Conservation (phyloP, 2,329 filamentous ascomycete species). For the Alternaria postmessia region DNA sequence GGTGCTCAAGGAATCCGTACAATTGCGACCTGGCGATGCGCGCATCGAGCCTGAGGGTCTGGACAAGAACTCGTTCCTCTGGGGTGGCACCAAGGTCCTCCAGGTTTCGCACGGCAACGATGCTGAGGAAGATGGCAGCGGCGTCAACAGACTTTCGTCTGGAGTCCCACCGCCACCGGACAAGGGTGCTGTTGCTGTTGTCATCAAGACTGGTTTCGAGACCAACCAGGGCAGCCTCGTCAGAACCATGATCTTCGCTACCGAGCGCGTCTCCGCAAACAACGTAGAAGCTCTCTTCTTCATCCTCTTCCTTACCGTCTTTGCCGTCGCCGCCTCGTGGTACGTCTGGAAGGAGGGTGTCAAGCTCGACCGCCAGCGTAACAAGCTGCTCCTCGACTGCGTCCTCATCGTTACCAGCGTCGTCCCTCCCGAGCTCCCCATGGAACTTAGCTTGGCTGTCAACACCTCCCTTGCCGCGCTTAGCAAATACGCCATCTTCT, state of each 20-base stretch:
- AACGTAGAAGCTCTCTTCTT: conserved; percentile 96
- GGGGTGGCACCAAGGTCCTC: conserved; percentile 95
- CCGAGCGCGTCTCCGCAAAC: conserved; percentile 97
- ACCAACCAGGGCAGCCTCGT: conserved; percentile 98
- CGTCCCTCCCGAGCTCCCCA: conserved; percentile 96
- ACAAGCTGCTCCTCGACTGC: conserved; percentile 95
- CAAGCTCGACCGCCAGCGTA: conserved; percentile 90
- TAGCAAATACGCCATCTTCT: conserved; percentile 96
- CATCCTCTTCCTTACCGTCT: conserved; percentile 94
- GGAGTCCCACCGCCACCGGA: conserved; percentile 87
- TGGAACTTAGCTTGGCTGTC: conserved; percentile 96
- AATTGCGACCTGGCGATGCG: conserved; percentile 84
- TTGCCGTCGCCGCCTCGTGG: conserved; percentile 97
- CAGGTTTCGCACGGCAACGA: conserved; percentile 89
- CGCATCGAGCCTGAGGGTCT: conserved; percentile 85
- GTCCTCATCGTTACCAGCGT: conserved; percentile 97
- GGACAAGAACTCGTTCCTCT: conserved; percentile 96
- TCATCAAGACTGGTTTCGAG: conserved; percentile 97
- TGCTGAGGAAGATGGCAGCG: conserved; percentile 69
- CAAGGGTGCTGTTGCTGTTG: conserved; percentile 90
- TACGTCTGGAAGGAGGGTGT: conserved; percentile 99
- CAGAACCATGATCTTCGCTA: conserved; percentile 99
- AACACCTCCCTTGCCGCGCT: conserved; percentile 96
- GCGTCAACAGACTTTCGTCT: conserved; percentile 72
- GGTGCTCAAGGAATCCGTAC: conserved; percentile 93